These are phyloP conservation scores for Elsinoe necatrix DNA, from an alignment of 2,329 filamentous ascomycete species.

Conservation along the genomic window DNA sequence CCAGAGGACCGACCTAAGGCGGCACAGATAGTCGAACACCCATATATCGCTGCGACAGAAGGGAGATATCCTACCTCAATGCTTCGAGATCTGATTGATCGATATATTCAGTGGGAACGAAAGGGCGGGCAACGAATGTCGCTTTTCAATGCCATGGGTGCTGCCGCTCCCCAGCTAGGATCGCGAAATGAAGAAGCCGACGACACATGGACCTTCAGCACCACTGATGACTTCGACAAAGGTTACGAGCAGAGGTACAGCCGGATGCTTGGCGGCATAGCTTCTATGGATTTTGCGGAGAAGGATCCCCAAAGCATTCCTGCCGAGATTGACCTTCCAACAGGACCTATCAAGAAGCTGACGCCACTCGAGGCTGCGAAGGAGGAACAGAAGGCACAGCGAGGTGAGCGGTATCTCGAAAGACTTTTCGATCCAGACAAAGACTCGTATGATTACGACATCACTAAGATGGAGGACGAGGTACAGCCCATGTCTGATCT, in stretches of 20 bases:
- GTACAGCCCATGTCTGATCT: conserved; percentile 46
- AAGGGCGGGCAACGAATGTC: conserved; percentile 62
- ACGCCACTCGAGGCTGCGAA: conserved; percentile 17
- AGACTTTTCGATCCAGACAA: conserved; percentile 49
- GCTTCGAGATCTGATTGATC: conserved; percentile 58
- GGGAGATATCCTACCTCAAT: conserved; percentile 55
- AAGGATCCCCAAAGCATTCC: conserved; percentile 15
- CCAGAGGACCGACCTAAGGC: conserved; percentile 61
- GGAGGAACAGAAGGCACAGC: conserved; percentile 48
- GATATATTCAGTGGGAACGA: conserved; percentile 67
- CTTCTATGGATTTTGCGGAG: conserved; percentile 21
- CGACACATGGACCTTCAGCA: conserved; percentile 59
- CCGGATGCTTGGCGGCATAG: conserved; percentile 24
- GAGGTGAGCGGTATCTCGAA: conserved; percentile 49
- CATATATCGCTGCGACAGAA: conserved; percentile 57
- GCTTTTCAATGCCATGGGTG: conserved; percentile 52
- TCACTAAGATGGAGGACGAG: conserved; percentile 22
- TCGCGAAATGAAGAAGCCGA: conserved; percentile 35
- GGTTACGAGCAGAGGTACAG: conserved; percentile 28
- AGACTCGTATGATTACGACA: conserved; percentile 51
- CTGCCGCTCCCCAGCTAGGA: conserved; percentile 44
- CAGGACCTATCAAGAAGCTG: conserved; percentile 10
- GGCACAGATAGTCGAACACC: conserved; percentile 59
- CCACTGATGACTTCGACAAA: conserved; percentile 52
- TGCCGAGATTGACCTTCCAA: conserved; percentile 13